Conservation (phyloP, 129 eudicot species). For the Arctium lappa region DNA sequence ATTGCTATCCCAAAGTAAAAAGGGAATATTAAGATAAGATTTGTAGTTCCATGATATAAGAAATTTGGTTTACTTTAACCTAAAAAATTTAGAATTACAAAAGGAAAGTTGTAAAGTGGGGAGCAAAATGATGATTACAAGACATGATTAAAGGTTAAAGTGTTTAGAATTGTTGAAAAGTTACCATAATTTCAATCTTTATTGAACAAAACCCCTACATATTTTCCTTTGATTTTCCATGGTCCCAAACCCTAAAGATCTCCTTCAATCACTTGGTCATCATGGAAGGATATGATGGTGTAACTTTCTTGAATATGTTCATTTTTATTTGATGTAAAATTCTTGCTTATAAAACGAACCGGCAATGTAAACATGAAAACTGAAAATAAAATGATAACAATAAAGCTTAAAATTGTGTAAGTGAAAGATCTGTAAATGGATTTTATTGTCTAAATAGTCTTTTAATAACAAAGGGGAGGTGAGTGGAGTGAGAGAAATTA, state of each 20-base stretch:
- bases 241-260: conserved; percentile 30
- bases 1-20: background rate
- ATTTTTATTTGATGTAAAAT: background rate
- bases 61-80: conserved; percentile 23
- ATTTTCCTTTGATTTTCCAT: conserved; percentile 24
- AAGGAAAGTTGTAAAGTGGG: conserved; percentile 25
- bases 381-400: no score
- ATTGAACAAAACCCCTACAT: conserved; percentile 27
- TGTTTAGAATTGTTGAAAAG: conserved; percentile 25
- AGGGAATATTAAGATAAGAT: conserved; percentile 20
- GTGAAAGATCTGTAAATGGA: no score
- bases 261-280: conserved; percentile 31
- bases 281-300: conserved; percentile 12
- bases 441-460: no score
- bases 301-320: background rate
- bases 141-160: conserved; percentile 36
- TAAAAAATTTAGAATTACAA: conserved; percentile 17
- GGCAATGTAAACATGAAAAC: no score
- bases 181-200: conserved; percentile 29
- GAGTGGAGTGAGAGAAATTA: no score
- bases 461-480: no score
- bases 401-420: no score
- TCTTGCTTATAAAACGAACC: background rate
- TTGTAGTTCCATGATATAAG: conserved; percentile 7
- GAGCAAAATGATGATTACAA: conserved; percentile 35